Evolutionary conservation across 805 yeast species (phyloP).

Genomic region (Candida ipomoeae): DNA sequence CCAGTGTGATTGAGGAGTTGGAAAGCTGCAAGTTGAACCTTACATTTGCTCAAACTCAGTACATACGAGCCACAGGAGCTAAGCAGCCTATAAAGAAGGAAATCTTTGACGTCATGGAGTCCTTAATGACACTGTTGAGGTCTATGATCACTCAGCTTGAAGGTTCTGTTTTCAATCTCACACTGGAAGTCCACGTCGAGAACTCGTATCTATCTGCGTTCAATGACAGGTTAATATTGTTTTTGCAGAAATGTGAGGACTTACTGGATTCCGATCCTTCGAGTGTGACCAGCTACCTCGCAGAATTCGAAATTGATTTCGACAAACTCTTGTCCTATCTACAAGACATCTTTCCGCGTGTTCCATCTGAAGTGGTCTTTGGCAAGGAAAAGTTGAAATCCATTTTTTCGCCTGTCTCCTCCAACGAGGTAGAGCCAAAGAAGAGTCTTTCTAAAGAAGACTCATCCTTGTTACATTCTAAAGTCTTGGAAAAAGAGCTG

Average conservation of each 20-base stretch:
- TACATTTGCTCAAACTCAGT: neutral
- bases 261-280: neutral
- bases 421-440: neutral
- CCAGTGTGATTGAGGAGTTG: neutral
- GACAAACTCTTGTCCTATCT: neutral
- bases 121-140: neutral
- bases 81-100: neutral
- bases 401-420: neutral
- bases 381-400: neutral
- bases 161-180: neutral
- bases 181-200: neutral
- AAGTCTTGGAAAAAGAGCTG: conserved; percentile 11
- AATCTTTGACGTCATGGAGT: neutral
- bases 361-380: neutral
- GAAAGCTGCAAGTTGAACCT: neutral
- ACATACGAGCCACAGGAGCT: neutral
- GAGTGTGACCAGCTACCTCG: neutral
- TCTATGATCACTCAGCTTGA: neutral
- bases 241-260: neutral
- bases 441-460: neutral
- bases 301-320: neutral
- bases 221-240: neutral
- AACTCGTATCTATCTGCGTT: neutral
- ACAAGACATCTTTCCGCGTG: neutral
- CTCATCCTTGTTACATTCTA: conserved; percentile 1